A percentile compares a stretch with the other conserved stretches of the same genome.
phyloP scores from a whole-genome alignment of 306 rosid species.

The Rosa lucieae region DNA sequence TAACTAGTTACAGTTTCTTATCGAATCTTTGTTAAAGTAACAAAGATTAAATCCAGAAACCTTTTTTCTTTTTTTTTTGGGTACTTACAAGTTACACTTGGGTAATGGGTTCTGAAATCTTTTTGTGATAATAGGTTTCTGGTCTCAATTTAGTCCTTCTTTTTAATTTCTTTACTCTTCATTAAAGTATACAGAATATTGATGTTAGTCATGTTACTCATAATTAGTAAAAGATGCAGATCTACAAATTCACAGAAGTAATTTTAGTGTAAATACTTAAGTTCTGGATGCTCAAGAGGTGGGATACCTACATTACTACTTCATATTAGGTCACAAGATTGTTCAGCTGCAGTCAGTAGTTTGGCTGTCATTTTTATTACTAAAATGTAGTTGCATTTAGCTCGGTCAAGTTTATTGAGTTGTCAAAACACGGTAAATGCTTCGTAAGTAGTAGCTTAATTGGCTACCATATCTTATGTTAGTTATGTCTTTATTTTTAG shows the following conservation, averaged over 20 bases:
- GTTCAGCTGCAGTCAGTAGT: not conserved
- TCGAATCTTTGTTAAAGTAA: too few relatives aligned
- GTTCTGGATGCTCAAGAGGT: not conserved
- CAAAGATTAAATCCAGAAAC: too few relatives aligned
- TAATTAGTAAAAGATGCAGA: not conserved
- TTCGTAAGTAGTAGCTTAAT: too few relatives aligned
- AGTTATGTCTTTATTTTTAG: conserved; percentile 95
- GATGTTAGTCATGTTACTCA: too few relatives aligned
- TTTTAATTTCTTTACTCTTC: too few relatives aligned
- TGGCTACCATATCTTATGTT: conserved; percentile 22
- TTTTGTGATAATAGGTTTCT: too few relatives aligned
- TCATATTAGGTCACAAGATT: not conserved
- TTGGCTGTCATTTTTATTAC: not conserved
- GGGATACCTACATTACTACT: not conserved
- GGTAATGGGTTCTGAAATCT: too few relatives aligned
- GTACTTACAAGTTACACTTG: too few relatives aligned
- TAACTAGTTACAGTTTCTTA: too few relatives aligned
- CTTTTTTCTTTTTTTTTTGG: too few relatives aligned
- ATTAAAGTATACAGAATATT: too few relatives aligned
- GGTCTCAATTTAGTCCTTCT: too few relatives aligned
- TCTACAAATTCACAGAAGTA: not conserved
- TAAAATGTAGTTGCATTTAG: not conserved
- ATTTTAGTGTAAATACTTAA: not conserved
- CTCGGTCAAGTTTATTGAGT: not conserved
- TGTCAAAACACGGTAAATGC: not conserved